phyloP scores from a whole-genome alignment of 805 yeast genomes.

The Candida chilensis region DNA sequence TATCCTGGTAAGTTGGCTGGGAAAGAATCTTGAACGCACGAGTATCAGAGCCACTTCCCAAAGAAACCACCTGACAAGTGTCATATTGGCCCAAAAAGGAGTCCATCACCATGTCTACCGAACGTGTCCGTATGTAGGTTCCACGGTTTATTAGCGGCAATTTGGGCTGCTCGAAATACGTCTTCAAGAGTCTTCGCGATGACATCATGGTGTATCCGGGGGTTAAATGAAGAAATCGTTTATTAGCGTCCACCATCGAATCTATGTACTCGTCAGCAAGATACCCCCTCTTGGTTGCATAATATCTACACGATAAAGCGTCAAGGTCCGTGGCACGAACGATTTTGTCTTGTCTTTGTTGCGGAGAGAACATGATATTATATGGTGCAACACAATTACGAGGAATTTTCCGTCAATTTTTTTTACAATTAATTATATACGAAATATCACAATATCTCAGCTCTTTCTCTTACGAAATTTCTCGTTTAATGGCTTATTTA shows the following conservation, averaged over 20 bases:
- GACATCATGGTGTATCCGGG: slow-evolving; percentile 26
- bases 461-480: too few species aligned
- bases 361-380: slow-evolving; percentile 25
- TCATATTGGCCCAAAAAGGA: slow-evolving; percentile 23
- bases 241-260: slow-evolving; percentile 22
- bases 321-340: slow-evolving; percentile 58
- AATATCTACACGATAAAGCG: slow-evolving; percentile 57
- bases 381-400: too few species aligned
- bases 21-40: slow-evolving; percentile 48
- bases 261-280: slow-evolving; percentile 29
- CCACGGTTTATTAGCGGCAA: slow-evolving; percentile 67
- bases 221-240: slow-evolving; percentile 24
- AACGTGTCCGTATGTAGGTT: slow-evolving; percentile 49
- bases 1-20: slow-evolving; percentile 10
- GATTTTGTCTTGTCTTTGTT: slow-evolving; percentile 26
- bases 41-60: slow-evolving; percentile 83
- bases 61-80: slow-evolving; percentile 46
- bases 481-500: too few species aligned
- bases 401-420: too few species aligned
- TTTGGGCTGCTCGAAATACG: slow-evolving; percentile 31
- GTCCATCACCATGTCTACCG: slow-evolving; percentile 38
- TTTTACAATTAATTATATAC: too few species aligned
- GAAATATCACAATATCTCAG: too few species aligned
- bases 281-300: slow-evolving; percentile 41
- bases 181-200: slow-evolving; percentile 27